phyloP scores from a whole-genome alignment of 345 rosid genomes.

The Arabis hirsuta region DNA sequence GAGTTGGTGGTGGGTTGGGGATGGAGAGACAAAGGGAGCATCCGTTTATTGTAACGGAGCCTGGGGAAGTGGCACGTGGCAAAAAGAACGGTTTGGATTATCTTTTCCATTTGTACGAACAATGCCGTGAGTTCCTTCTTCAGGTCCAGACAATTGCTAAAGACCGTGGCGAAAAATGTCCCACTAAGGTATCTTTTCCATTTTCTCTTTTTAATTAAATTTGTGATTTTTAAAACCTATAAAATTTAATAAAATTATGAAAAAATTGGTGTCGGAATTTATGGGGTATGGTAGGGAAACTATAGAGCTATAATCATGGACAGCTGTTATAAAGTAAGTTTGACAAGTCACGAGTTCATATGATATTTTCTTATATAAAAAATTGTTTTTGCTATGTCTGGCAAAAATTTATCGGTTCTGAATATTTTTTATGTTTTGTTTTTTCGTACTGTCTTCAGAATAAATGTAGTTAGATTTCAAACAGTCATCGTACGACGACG shows the following conservation, averaged over 20 bases:
- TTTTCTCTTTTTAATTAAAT: neutral
- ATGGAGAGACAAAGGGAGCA: conserved; percentile 92
- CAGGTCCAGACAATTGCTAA: conserved; percentile 93
- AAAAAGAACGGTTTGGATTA: conserved; percentile 99
- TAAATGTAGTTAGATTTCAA: conserved; percentile 36
- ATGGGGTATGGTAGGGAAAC: conserved; percentile 38
- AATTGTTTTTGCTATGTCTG: conserved; percentile 24
- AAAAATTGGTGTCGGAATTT: conserved; percentile 32
- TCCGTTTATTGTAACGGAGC: conserved; percentile 99
- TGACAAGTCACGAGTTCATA: conserved; percentile 48
- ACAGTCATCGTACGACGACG: conserved; percentile 39
- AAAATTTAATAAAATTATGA: no score
- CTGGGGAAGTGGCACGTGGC: conserved; percentile 99
- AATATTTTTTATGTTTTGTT: neutral
- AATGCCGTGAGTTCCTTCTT: conserved; percentile 91
- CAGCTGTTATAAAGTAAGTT: conserved; percentile 51
- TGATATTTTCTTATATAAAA: neutral
- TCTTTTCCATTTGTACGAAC: conserved; percentile 97
- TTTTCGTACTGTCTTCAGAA: conserved; percentile 12
- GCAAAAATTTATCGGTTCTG: conserved; percentile 25
- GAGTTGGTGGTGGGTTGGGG: conserved; percentile 54
- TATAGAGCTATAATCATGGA: conserved; percentile 35
- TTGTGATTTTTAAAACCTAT: neutral
- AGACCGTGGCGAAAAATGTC: conserved; percentile 97
- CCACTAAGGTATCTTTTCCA: conserved; percentile 71